Conservation (phyloP, 805 yeast species). For the Candida ulmi region DNA sequence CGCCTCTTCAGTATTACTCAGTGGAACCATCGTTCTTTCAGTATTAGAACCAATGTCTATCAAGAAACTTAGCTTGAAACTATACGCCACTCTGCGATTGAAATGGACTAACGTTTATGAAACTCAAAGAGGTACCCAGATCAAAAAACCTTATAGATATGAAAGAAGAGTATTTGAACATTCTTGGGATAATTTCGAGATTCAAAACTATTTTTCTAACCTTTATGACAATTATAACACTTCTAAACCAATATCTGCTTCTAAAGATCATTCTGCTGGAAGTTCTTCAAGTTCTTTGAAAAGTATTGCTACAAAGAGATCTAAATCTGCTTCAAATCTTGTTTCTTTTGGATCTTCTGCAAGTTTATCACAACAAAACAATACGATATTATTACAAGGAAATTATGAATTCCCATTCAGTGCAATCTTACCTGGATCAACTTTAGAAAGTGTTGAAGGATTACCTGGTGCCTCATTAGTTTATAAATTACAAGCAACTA, state of each 20-base stretch:
- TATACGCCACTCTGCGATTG: conserved; percentile 63
- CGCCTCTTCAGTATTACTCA: conserved; percentile 68
- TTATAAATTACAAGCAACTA: conserved; percentile 69
- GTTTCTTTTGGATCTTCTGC: conserved; percentile 26
- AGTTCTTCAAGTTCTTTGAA: conserved; percentile 20
- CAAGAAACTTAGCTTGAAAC: conserved; percentile 54
- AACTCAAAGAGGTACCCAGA: conserved; percentile 38
- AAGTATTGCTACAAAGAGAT: conserved; percentile 17
- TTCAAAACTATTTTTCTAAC: conserved; percentile 35
- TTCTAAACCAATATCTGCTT: conserved; percentile 7
- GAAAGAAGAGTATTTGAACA: conserved; percentile 69
- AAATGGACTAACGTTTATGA: conserved; percentile 55
- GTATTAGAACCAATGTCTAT: conserved; percentile 70
- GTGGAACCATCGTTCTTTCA: conserved; percentile 75
- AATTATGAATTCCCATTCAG: conserved; percentile 90
- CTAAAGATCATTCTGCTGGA: conserved; percentile 14
- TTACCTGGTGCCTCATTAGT: conserved; percentile 71
- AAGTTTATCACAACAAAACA: conserved; percentile 23
- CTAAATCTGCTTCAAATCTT: conserved; percentile 30
- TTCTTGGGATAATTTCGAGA: conserved; percentile 66
- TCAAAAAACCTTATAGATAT: conserved; percentile 42
- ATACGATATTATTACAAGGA: conserved; percentile 52
- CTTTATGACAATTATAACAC: conserved; percentile 18
- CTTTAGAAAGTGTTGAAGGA: conserved; percentile 88
- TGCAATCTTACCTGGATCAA: conserved; percentile 74